Evolutionary conservation across 805 yeast genomes (phyloP).

Genomic region (Spathaspora hagerdaliae): DNA sequence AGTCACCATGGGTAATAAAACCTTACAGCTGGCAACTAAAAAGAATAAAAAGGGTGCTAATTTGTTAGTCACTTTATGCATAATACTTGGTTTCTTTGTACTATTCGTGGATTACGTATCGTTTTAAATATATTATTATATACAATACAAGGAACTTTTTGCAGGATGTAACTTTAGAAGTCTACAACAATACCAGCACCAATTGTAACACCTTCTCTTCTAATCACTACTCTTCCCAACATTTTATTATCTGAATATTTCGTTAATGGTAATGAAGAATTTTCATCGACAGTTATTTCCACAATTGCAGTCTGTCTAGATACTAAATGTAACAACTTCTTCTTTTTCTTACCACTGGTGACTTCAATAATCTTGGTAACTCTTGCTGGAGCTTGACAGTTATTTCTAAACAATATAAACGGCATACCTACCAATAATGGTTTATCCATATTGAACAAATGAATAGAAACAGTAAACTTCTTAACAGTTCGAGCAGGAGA

Average conservation of each 20-base stretch:
- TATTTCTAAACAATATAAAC: conserved; percentile 72
- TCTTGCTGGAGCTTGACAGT: conserved; percentile 67
- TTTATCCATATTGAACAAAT: conserved; percentile 44
- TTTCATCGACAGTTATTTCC: conserved; percentile 46
- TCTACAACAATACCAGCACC: conserved; percentile 56
- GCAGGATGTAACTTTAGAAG: conserved; percentile 1
- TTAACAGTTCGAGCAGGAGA: conserved; percentile 23
- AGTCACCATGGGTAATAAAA: conserved; percentile 66
- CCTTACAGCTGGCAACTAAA: conserved; percentile 63
- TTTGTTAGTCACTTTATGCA: conserved; percentile 29
- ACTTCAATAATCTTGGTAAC: conserved; percentile 42
- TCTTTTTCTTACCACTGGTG: conserved; percentile 22
- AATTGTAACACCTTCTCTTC: conserved; percentile 66
- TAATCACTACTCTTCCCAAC: conserved; percentile 64
- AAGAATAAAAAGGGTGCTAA: conserved; percentile 50
- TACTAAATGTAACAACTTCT: conserved; percentile 52
- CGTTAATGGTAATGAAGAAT: conserved; percentile 49
- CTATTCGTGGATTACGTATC: conserved; percentile 34
- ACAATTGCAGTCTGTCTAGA: conserved; percentile 59
- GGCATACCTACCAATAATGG: conserved; percentile 82
- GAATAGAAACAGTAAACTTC: conserved; percentile 24
- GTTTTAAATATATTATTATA: conserved; percentile 7
- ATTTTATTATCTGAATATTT: conserved; percentile 44
- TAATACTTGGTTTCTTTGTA: conserved; percentile 30
- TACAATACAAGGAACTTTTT: not conserved